Percentiles rank a stretch among this genome's conserved stretches.
Conservation (phyloP, 2,329 filamentous ascomycete species). For the Monosporascus sp. region DNA sequence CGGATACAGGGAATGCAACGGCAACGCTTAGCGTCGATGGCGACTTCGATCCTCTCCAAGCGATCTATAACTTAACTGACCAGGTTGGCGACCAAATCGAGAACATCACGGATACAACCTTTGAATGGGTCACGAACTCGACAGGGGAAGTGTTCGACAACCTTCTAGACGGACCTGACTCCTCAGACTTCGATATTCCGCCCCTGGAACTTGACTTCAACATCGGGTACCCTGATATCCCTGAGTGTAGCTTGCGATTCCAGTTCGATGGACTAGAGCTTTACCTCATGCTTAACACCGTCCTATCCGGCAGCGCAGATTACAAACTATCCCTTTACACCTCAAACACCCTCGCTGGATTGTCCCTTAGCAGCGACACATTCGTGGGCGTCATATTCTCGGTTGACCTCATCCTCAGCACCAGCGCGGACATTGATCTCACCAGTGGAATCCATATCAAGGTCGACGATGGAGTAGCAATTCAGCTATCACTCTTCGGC, state of each 20-base stretch:
- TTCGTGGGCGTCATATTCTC: constrained; percentile 42
- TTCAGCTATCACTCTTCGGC: constrained; percentile 46
- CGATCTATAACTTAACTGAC: constrained; percentile 26
- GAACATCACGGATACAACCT: constrained; percentile 26
- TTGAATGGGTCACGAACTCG: constrained; percentile 20
- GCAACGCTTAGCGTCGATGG: constrained; percentile 36
- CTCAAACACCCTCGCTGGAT: constrained; percentile 37
- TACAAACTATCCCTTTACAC: constrained; percentile 45
- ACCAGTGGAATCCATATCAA: constrained; percentile 50
- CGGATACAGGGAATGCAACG: constrained; percentile 21
- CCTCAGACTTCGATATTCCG: constrained; percentile 28
- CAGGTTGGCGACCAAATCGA: constrained; percentile 26
- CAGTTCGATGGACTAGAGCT: constrained; percentile 47
- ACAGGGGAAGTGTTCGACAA: constrained; percentile 17
- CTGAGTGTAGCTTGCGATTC: constrained; percentile 37
- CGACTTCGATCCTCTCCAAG: constrained; percentile 33
- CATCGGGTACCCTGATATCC: constrained; percentile 36
- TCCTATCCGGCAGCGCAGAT: constrained; percentile 33
- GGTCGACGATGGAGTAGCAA: constrained; percentile 42
- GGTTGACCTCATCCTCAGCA: constrained; percentile 46
- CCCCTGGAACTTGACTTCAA: constrained; percentile 37
- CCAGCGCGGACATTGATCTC: constrained; percentile 41
- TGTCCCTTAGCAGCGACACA: constrained; percentile 32
- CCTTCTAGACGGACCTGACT: constrained; percentile 20
- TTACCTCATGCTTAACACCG: constrained; percentile 42